These are phyloP conservation scores for Alternaria novae-zelandiae DNA, from an alignment of 2,329 filamentous ascomycete genomes.

Conservation along the genomic window DNA sequence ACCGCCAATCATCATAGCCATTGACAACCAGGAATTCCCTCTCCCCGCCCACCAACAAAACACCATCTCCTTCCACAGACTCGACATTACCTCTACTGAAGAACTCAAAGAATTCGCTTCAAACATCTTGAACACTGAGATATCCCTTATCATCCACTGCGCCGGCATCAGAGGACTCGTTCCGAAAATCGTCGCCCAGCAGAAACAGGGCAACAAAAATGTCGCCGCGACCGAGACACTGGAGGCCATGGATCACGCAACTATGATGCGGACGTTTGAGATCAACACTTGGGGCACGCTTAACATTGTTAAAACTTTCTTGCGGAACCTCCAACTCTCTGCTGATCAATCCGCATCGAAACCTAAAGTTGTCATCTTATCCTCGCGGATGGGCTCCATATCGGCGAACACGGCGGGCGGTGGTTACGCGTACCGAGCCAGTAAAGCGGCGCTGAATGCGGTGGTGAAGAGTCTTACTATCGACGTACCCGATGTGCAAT, in stretches of 20 bases:
- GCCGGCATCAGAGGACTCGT: conserved; percentile 56
- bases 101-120: too few relatives aligned
- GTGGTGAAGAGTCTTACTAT: conserved; percentile 53
- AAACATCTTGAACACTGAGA: too few relatives aligned
- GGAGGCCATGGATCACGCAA: conserved; percentile 48
- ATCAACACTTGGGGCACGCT: conserved; percentile 55
- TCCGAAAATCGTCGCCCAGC: conserved; percentile 24
- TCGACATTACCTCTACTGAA: conserved; percentile 15
- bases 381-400: conserved; percentile 55
- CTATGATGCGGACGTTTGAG: conserved; percentile 48
- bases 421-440: conserved; percentile 56
- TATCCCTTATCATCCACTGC: conserved; percentile 53
- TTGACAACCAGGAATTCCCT: conserved; percentile 33
- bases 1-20: conserved; percentile 33
- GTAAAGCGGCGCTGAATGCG: conserved; percentile 56
- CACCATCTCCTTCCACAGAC: conserved; percentile 6
- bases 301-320: conserved; percentile 45
- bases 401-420: conserved; percentile 49
- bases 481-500: conserved; percentile 52
- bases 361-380: conserved; percentile 51
- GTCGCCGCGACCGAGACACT: conserved; percentile 52
- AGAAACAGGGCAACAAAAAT: conserved; percentile 11
- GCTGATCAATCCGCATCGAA: too few relatives aligned
- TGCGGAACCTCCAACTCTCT: too few relatives aligned
- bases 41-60: too few relatives aligned